Base-by-base conservation (phyloP, 2,329 filamentous ascomycete genomes). In the Chrysoporthe austroafricana region DNA sequence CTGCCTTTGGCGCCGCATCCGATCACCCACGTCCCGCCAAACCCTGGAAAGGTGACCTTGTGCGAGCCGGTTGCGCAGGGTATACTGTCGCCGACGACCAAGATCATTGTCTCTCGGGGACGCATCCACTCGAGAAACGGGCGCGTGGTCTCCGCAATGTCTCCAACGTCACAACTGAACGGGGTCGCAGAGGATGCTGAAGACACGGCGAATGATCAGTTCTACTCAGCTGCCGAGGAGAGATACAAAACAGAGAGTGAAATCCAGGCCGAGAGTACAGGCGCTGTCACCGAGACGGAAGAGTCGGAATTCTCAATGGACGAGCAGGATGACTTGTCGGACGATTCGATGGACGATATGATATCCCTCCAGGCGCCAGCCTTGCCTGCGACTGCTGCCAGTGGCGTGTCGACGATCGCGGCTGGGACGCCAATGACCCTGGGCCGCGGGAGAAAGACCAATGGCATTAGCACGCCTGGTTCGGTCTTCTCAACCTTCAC, bases 41-140 rank as follows among this genome's bases (percentile, higher is more conserved):
- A 93, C 54, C 93, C 94, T 0, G 96, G 93, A 54, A 94, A 91
- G 79, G 92, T 98, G 69, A 89, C 92, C 60, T 88, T 96, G n/a
- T 98, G 94, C 76, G 96, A 99, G 77, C 96, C 96, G 9, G 94
- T 98, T 18, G 89, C 92, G 6, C 96, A 99, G 78, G 96, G 96
- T 9, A 78, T 96, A 5, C 77, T 99, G 59, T 85, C 90, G 9
- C 85, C 92, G 0, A 86, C 83, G 14, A 99, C 94, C 18, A 94
- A 91, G 74, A 93, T 99, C 67, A 89, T 99, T 34, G 84, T 98
- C 32, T 89, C 92, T 60, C 86, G 86, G 36, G 86, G 88, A 4
- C 86, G 84, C 72, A 84, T 82, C 34, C 86, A 87, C 67, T 83
- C 77, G 74, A 90, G 87, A 80, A 84, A 76, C 76, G 79, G 75